Evolutionary conservation across 2,329 filamentous ascomycete species (phyloP).

Genomic region (Ophiostoma sp.): DNA sequence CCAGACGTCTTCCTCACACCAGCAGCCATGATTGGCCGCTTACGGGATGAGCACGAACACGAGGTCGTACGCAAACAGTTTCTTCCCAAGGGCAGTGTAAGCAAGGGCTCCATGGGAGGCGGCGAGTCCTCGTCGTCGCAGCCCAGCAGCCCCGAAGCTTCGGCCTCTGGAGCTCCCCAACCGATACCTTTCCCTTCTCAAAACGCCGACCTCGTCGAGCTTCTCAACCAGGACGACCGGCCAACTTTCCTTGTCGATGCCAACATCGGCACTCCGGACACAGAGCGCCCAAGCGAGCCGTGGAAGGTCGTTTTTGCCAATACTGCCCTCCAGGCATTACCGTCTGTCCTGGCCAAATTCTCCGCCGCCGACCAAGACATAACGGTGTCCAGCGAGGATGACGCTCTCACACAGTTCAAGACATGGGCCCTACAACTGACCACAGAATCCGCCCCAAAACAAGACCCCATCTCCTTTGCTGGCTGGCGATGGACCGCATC

Average conservation of each 20-base stretch:
- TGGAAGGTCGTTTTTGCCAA: constrained; percentile 70
- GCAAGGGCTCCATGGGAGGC: constrained; percentile 27
- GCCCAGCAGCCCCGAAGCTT: constrained; percentile 3
- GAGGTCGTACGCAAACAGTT: constrained; percentile 55
- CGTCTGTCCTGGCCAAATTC: constrained; percentile 51
- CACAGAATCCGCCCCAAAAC: background rate
- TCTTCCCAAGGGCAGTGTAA: constrained; percentile 55
- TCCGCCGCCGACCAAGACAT: constrained; percentile 36
- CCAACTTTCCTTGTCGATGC: constrained; percentile 76
- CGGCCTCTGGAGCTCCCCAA: background rate
- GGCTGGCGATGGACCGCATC: constrained; percentile 69
- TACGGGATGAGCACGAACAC: constrained; percentile 40
- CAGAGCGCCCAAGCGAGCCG: constrained; percentile 52
- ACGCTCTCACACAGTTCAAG: constrained; percentile 65
- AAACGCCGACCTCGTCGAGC: constrained; percentile 66
- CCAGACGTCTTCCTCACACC: constrained; percentile 33
- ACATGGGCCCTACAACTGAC: constrained; percentile 62
- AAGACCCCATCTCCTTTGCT: constrained; percentile 51
- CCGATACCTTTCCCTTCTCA: constrained; percentile 58
- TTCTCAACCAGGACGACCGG: constrained; percentile 73
- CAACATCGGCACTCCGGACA: constrained; percentile 49
- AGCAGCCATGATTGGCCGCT: constrained; percentile 49
- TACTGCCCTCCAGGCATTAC: constrained; percentile 59
- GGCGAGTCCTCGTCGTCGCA: background rate
- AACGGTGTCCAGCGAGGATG: constrained; percentile 35